A percentile compares a stretch with the other conserved stretches of the same genome.
Evolutionary conservation across 345 rosid species (phyloP).

Genomic region (Pugionium dolabratum): DNA sequence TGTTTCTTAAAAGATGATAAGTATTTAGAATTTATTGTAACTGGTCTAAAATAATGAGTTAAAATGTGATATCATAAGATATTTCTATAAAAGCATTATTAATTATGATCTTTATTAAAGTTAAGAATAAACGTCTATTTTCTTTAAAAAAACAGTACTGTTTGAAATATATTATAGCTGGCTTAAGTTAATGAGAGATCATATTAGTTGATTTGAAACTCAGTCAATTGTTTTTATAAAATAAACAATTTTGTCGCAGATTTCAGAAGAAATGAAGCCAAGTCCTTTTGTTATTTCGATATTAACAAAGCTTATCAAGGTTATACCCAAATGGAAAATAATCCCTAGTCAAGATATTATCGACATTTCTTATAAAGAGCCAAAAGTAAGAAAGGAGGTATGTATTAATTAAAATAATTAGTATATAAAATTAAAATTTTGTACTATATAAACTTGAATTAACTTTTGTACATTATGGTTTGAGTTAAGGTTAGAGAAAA

Average conservation of each 20-base stretch:
- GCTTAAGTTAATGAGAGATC: not conserved
- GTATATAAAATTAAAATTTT: not conserved
- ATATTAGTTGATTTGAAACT: not conserved
- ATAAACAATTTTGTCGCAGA: not conserved
- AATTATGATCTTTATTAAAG: too few relatives aligned
- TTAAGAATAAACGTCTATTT: not conserved
- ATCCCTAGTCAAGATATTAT: slow-evolving; percentile 60
- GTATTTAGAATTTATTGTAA: too few relatives aligned
- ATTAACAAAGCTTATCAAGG: slow-evolving; percentile 44
- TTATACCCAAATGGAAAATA: slow-evolving; percentile 70
- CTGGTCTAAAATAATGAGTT: too few relatives aligned
- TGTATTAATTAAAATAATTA: slow-evolving; percentile 7
- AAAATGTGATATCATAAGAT: too few relatives aligned
- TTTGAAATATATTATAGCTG: not conserved
- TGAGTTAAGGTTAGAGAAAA: slow-evolving; percentile 59
- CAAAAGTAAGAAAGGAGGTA: slow-evolving; percentile 66
- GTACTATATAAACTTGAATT: too few relatives aligned
- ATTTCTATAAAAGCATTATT: too few relatives aligned
- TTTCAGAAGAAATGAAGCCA: slow-evolving; percentile 46
- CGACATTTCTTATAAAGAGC: slow-evolving; percentile 61
- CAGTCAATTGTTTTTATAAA: not conserved
- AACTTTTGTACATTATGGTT: not conserved
- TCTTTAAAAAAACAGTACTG: not conserved
- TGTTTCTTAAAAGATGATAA: too few relatives aligned
- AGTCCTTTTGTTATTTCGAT: slow-evolving; percentile 45